Evolutionary conservation across 2,329 filamentous ascomycete genomes (phyloP), one percentile per base, ranked within the genome.

Genomic region (Venturia oleaginea): DNA sequence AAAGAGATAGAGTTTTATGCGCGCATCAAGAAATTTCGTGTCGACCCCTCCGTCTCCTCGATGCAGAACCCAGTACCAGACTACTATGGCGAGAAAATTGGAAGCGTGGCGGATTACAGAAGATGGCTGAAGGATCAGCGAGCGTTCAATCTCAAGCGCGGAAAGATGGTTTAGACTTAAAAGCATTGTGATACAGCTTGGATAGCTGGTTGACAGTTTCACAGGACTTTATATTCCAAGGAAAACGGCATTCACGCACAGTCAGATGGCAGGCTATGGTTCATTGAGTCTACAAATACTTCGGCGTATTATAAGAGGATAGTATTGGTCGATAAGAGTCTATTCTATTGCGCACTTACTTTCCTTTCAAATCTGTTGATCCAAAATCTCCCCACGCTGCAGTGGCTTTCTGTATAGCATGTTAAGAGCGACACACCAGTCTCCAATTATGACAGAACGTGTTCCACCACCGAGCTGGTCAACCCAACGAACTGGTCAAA

Each of bases 21-120:
- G 67, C 85, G 93, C 69, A 90, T 99, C 77, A 94, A 92, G 81
- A 91, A 88, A 76, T 89, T 94, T 79, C 87, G 94, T 32, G 93
- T 96, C 67, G 93, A 99, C 75, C 93, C 94, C 3, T 89, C 87
- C 19, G 88, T 89, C 63, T 95, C 92, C 67, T 96, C 91, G 48
- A 87, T 94, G 70, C 85, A 90, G 62, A 97, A 97, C 79, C 94
- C 94, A 22, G 90, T 96, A 0, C 92, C 93, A 54, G 94, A 99
- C 75, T 99, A 96, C 78, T 99, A 99, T 72, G 94, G 94, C 71
- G 94, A 99, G 80, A 97, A 97, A 83, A 96, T 99, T 71, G 90
- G 90, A 62, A 96, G 92, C 71, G 91, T 97, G 27, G 83, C 87
- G 63, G 92, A 91, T 59, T 99, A 97, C 76, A 83, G 94, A 71